Evolutionary conservation across 106 monocot genomes (phyloP), one percentile per base, ranked within the genome.

Genomic region (Acorus gramineus): DNA sequence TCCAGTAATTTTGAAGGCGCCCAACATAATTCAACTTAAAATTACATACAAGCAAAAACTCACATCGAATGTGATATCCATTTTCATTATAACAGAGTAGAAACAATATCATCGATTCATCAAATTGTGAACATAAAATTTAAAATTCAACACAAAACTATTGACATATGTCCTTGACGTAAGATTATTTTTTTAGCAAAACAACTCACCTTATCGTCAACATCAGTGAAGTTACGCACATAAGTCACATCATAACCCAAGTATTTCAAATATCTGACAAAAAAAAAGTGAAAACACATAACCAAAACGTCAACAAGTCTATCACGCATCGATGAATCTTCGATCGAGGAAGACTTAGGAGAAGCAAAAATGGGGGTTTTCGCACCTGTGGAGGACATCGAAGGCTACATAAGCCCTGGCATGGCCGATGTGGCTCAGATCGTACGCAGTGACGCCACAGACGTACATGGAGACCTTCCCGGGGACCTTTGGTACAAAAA

Each of bases 391-490:
- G 68, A 92, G 81, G 6, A 87, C 84, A 64, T 92, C 92, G 55
- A 92, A 92, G 47, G 87, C 79, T 4, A 92, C 87, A 62, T 92
- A 87, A 53, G 84, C 92, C 5, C 92, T 81, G 28, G 87, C 87
- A 51, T 92, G 92, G 53, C 92, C 92, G 72, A 92, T 85, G 61
- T 92, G 92, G 68, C 92, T 92, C 82, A 71, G 80, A 66, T 92
- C 87, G 52, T 92, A 92, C 11, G 87, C 87, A 7, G 92, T 92
- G 54, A 92, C 87, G 14, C 92, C 92, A 62, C 92, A 92, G 9
- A 92, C 87, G 61, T 92, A 92, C 84, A 92, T 92, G 8, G 77
- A 42, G 5, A 92, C 92, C 71, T 85, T 81, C 47, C 87, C 92
- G 57, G 87, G 82, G 14, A 70, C 84, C 43, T 43, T 62, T 2